phyloP scores from a whole-genome alignment of 73 alveolate genomes.

The Blepharisma japonicum region DNA sequence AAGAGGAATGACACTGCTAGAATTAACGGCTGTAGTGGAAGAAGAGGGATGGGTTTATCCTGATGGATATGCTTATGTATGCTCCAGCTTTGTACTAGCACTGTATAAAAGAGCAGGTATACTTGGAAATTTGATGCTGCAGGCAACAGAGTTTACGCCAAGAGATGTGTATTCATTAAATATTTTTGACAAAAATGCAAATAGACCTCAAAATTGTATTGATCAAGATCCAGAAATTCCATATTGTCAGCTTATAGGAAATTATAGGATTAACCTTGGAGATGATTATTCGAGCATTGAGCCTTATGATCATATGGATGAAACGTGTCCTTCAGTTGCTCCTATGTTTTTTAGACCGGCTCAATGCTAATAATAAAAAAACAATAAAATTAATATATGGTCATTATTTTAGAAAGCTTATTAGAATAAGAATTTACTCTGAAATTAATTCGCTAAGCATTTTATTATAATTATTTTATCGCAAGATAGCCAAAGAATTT shows the following conservation, averaged over 20 bases:
- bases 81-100: slow-evolving; percentile 82
- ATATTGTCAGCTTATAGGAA: slow-evolving; percentile 88
- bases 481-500: no score
- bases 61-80: slow-evolving; percentile 88
- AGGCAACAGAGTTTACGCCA: slow-evolving; percentile 81
- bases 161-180: slow-evolving; percentile 69
- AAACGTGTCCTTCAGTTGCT: slow-evolving; percentile 82
- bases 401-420: no score
- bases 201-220: slow-evolving; percentile 65
- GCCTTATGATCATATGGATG: slow-evolving; percentile 92
- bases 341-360: slow-evolving; percentile 81
- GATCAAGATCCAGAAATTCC: slow-evolving; percentile 78
- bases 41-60: slow-evolving; percentile 84
- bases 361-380: slow-evolving; percentile 60
- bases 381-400: no score
- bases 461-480: no score
- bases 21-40: slow-evolving; percentile 83
- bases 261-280: slow-evolving; percentile 69
- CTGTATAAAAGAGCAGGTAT: slow-evolving; percentile 86
- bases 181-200: slow-evolving; percentile 66
- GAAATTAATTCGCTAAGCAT: no score
- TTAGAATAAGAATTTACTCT: no score
- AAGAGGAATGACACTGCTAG: slow-evolving; percentile 66
- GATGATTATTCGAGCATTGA: slow-evolving; percentile 65
- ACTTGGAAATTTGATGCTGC: slow-evolving; percentile 64